Conservation (phyloP, 1,284 basidiomycete species). For the Irpex sp. region DNA sequence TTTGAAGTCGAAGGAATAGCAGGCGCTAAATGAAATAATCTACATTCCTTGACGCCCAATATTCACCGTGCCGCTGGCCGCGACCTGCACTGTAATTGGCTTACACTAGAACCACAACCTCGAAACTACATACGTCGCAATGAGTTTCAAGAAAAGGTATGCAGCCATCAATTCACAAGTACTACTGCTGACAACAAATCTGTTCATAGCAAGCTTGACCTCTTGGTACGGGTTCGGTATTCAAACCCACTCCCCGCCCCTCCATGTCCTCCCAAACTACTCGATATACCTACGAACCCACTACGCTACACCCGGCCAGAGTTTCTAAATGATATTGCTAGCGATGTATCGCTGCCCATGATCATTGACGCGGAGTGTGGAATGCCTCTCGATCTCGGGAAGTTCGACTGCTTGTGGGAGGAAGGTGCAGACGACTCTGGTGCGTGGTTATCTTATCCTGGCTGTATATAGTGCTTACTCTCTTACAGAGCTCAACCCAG, state of each 20-base stretch:
- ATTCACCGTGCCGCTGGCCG: not conserved
- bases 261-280: conserved; percentile 90
- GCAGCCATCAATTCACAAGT: too few relatives aligned
- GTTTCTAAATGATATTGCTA: conserved; percentile 76
- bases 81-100: not conserved
- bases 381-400: conserved; percentile 86
- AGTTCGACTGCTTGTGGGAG: conserved; percentile 80
- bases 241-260: conserved; percentile 89
- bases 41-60: not conserved
- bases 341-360: conserved; percentile 82
- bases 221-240: conserved; percentile 88
- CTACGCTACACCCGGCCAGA: conserved; percentile 80
- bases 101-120: not conserved
- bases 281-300: conserved; percentile 83
- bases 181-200: too few relatives aligned
- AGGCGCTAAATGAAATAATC: not conserved
- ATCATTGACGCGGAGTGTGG: conserved; percentile 92
- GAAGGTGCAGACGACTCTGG: conserved; percentile 67
- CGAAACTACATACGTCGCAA: not conserved
- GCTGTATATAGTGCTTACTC: not conserved
- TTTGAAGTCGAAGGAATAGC: not conserved
- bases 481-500: conserved; percentile 59
- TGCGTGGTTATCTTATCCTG: conserved; percentile 26
- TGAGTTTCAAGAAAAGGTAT: conserved; percentile 23
- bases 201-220: conserved; percentile 64